phyloP scores from a whole-genome alignment of 306 rosid species.

The Fragaria nilgerrensis region DNA sequence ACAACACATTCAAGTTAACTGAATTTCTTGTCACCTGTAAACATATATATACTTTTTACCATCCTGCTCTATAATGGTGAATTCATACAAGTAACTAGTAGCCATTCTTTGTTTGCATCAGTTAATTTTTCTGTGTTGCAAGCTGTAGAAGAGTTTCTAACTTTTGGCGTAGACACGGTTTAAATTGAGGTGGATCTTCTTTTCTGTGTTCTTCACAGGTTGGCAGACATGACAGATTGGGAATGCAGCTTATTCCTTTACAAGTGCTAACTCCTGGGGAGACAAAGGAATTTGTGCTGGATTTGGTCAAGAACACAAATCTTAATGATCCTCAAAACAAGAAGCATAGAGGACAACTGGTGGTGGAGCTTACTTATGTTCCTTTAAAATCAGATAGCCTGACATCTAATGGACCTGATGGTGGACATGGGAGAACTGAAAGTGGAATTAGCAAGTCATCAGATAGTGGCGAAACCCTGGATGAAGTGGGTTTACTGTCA shows the following conservation, averaged over 20 bases:
- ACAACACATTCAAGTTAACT: neutral
- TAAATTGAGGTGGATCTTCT: neutral
- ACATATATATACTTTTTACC: neutral
- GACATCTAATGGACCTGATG: slow-evolving; percentile 35
- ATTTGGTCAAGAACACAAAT: slow-evolving; percentile 74
- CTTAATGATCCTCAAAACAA: slow-evolving; percentile 50
- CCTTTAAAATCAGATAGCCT: slow-evolving; percentile 72
- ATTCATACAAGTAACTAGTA: neutral
- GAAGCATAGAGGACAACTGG: slow-evolving; percentile 68
- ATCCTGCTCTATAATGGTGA: neutral
- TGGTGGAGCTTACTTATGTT: slow-evolving; percentile 66
- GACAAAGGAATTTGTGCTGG: slow-evolving; percentile 58
- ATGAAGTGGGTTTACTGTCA: slow-evolving; percentile 77
- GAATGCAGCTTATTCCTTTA: slow-evolving; percentile 85
- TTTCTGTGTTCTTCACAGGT: slow-evolving; percentile 47
- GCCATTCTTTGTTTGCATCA: neutral
- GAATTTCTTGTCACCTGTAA: neutral
- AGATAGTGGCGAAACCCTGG: slow-evolving; percentile 39
- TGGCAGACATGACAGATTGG: slow-evolving; percentile 77
- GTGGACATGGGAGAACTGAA: slow-evolving; percentile 35
- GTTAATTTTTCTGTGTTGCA: neutral
- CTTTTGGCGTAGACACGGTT: slow-evolving; percentile 2
- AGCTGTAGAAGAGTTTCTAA: neutral
- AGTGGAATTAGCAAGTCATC: slow-evolving; percentile 35
- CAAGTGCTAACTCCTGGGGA: slow-evolving; percentile 57